Conservation (phyloP, 208 protist species). For the Vickermania ingenoplastis region DNA sequence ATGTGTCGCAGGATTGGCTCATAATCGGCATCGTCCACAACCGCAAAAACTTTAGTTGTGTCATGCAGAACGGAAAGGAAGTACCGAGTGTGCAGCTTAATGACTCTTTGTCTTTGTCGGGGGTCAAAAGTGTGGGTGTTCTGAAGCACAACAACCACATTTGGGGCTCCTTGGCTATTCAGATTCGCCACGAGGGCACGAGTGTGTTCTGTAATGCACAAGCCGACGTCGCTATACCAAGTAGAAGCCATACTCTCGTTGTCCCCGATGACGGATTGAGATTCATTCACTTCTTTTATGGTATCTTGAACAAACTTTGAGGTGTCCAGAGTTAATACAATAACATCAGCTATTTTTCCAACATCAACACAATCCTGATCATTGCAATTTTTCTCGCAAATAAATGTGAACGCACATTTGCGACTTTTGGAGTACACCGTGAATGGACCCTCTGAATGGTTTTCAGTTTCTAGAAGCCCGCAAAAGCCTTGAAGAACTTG, state of each 20-base stretch:
- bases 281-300: conserved; percentile 55
- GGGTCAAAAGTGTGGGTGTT: conserved; percentile 74
- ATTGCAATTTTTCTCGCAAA: conserved; percentile 71
- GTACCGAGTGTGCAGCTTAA: conserved; percentile 78
- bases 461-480: conserved; percentile 27
- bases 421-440: conserved; percentile 51
- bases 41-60: conserved; percentile 52
- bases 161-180: conserved; percentile 68
- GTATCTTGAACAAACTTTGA: conserved; percentile 76
- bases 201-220: conserved; percentile 84
- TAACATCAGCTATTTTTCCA: conserved; percentile 73
- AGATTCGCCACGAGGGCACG: conserved; percentile 61
- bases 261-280: conserved; percentile 18
- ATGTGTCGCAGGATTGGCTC: conserved; percentile 45
- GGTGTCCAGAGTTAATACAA: conserved; percentile 68
- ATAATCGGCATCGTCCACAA: conserved; percentile 33
- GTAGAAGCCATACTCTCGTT: conserved; percentile 48
- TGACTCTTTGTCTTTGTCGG: conserved; percentile 58
- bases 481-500: conserved; percentile 49
- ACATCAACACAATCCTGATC: conserved; percentile 77
- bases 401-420: conserved; percentile 65
- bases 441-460: conserved; percentile 27
- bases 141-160: conserved; percentile 61
- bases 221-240: conserved; percentile 76
- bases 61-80: conserved; percentile 76